Percentiles rank a stretch among this genome's conserved stretches.
phyloP scores from a whole-genome alignment of 306 rosid genomes.

The Gynostemma pentaphyllum region DNA sequence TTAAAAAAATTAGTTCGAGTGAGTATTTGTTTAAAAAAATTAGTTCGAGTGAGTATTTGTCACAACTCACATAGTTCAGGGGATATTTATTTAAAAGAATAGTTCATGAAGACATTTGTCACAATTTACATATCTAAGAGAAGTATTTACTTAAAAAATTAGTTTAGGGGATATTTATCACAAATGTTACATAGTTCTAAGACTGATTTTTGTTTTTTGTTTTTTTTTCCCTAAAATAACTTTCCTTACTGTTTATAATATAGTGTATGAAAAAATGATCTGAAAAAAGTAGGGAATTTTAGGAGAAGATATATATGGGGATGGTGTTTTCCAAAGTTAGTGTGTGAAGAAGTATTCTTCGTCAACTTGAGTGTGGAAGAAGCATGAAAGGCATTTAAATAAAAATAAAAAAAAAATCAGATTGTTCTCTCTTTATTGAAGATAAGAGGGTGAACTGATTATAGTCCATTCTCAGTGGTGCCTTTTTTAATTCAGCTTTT shows the following conservation, averaged over 20 bases:
- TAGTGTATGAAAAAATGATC: no score
- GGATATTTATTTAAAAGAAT: no score
- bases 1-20: no score
- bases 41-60: no score
- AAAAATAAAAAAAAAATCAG: neutral
- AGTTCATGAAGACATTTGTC: no score
- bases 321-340: no score
- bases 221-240: neutral
- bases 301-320: neutral
- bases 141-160: no score
- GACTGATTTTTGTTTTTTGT: neutral
- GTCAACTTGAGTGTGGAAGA: constrained; percentile 8
- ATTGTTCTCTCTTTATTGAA: neutral
- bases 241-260: neutral
- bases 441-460: constrained; percentile 4
- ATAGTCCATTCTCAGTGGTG: neutral
- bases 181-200: no score
- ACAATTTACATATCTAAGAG: no score
- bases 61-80: no score
- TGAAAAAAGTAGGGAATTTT: neutral
- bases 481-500: neutral
- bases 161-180: no score
- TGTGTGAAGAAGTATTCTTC: neutral
- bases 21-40: no score
- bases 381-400: neutral